Percentiles rank a stretch among this genome's conserved stretches.
phyloP scores from a whole-genome alignment of 495 filamentous ascomycete species.

The Hypoxylon cercidicola region DNA sequence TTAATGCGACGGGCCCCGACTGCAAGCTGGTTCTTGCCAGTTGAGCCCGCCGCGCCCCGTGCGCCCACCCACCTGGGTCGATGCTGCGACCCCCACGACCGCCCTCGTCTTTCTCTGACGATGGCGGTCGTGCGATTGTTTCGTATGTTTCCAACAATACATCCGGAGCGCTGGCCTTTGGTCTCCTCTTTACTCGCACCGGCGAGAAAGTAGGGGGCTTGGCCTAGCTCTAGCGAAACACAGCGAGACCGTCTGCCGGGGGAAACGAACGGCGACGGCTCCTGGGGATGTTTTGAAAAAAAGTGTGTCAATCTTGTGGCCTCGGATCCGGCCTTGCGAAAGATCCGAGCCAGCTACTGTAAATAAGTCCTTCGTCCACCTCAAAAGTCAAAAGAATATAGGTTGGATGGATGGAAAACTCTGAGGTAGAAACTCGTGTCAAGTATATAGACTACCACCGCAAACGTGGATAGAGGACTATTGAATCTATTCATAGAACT shows the following conservation, averaged over 20 bases:
- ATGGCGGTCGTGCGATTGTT: constrained; percentile 45
- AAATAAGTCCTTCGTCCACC: constrained; percentile 23
- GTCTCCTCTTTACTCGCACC: constrained; percentile 19
- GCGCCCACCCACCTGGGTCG: constrained; percentile 49
- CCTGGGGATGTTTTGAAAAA: constrained; percentile 42
- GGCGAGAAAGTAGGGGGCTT: constrained; percentile 12
- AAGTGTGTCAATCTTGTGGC: constrained; percentile 29
- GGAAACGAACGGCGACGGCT: constrained; percentile 31
- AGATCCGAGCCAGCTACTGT: constrained; percentile 41
- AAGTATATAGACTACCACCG: constrained; percentile 39
- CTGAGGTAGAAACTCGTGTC: constrained; percentile 8
- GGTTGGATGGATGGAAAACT: constrained; percentile 19
- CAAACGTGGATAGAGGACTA: constrained; percentile 50
- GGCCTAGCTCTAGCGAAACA: constrained; percentile 4
- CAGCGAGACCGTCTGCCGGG: constrained; percentile 33
- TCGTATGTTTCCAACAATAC: constrained; percentile 45
- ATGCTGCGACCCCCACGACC: constrained; percentile 50
- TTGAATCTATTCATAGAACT: constrained; percentile 55
- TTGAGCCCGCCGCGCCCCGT: constrained; percentile 29
- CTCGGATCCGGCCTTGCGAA: constrained; percentile 21
- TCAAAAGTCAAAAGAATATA: constrained; percentile 18
- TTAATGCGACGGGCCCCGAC: constrained; percentile 24
- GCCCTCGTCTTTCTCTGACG: constrained; percentile 3
- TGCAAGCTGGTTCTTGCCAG: constrained; percentile 44
- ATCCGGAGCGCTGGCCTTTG: constrained; percentile 22